Percentiles rank a stretch among this genome's conserved stretches.
These are phyloP conservation scores for Sparassis latifolia DNA, from an alignment of 1,284 basidiomycete genomes.

Conservation along the genomic window DNA sequence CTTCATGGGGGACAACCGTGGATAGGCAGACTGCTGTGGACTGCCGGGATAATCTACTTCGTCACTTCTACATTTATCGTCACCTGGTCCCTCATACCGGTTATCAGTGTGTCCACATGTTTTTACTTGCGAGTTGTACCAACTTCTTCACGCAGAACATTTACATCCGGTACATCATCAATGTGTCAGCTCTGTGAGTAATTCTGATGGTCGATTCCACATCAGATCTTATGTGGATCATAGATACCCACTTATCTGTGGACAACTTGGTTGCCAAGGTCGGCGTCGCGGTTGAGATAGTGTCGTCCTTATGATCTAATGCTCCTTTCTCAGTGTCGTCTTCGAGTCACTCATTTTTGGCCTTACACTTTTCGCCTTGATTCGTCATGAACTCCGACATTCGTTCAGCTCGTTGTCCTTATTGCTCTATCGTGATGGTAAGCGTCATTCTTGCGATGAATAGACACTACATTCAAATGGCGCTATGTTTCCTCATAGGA, in stretches of 20 bases:
- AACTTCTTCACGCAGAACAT: constrained; percentile 10
- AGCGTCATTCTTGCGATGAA: neutral
- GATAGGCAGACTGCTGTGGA: constrained; percentile 20
- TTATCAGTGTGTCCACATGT: constrained; percentile 16
- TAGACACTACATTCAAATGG: neutral
- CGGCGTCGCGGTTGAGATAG: neutral
- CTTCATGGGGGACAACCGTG: constrained; percentile 22
- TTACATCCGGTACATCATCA: constrained; percentile 20
- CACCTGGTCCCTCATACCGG: constrained; percentile 18
- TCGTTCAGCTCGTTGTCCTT: constrained; percentile 22
- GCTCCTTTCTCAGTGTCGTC: constrained; percentile 14
- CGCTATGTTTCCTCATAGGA: constrained; percentile 10
- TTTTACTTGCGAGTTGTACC: neutral
- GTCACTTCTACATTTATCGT: constrained; percentile 18
- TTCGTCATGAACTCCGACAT: constrained; percentile 17
- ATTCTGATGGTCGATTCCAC: neutral
- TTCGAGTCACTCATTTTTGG: constrained; percentile 27
- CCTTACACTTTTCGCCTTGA: constrained; percentile 21
- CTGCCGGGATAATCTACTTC: constrained; percentile 18
- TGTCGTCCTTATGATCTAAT: neutral
- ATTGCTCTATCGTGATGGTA: constrained; percentile 27
- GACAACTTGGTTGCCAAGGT: constrained; percentile 27
- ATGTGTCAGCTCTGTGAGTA: constrained; percentile 22
- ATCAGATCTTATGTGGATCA: neutral
- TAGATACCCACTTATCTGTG: constrained; percentile 25